These are phyloP conservation scores for Astrocystis sublimbata DNA, from an alignment of 495 filamentous ascomycete genomes.

Conservation along the genomic window DNA sequence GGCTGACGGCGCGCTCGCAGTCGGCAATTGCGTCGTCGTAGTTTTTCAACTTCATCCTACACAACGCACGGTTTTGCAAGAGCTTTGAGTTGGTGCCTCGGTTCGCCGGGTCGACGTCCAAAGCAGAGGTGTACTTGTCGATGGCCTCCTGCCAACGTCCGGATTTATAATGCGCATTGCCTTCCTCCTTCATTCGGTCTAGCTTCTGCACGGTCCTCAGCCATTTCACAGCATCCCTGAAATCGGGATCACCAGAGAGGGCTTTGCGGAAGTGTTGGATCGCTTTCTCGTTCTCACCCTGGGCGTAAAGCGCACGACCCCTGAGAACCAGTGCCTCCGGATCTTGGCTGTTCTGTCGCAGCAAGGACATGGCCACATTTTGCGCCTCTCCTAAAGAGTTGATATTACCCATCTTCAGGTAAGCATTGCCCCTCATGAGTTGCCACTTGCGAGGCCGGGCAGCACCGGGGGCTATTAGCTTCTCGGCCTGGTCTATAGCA, in stretches of 20 bases:
- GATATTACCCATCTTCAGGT: constrained; percentile 85
- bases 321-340: constrained; percentile 91
- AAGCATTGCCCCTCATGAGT: constrained; percentile 89
- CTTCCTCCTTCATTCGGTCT: constrained; percentile 91
- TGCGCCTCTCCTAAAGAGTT: constrained; percentile 90
- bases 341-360: constrained; percentile 84
- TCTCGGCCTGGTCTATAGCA: constrained; percentile 86
- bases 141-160: constrained; percentile 76
- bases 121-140: constrained; percentile 78
- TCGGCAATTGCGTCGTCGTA: constrained; percentile 77
- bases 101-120: constrained; percentile 86
- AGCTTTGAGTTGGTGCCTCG: constrained; percentile 94
- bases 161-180: constrained; percentile 86
- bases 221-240: constrained; percentile 78
- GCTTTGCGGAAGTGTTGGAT: constrained; percentile 91
- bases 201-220: constrained; percentile 84
- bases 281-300: constrained; percentile 93
- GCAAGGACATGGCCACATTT: constrained; percentile 82
- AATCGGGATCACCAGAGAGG: constrained; percentile 87
- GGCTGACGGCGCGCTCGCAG: constrained; percentile 79
- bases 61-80: constrained; percentile 86
- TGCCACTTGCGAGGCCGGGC: constrained; percentile 87
- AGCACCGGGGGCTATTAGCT: constrained; percentile 69
- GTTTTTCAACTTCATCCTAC: constrained; percentile 76
- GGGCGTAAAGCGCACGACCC: constrained; percentile 81